Evolutionary conservation across 495 filamentous ascomycete species (phyloP), one percentile per base, ranked within the genome.

Genomic region (Penicillium canescens): DNA sequence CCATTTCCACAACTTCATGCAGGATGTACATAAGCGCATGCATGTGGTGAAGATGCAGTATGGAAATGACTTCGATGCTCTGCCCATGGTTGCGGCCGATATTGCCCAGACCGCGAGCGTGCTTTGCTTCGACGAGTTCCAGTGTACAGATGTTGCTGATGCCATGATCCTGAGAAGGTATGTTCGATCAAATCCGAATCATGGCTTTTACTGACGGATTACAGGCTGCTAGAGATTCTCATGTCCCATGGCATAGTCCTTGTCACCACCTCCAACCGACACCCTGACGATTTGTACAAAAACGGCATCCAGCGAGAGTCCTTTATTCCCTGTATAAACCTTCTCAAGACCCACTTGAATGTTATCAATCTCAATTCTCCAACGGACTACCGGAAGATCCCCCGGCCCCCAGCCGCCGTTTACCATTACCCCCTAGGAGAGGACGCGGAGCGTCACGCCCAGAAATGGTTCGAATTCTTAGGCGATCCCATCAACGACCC

Each of bases 1-100:
- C 59, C 94, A 98, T 76, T 98, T 98, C 74, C 91, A 98, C 76
- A 96, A 95, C 69, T 98, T 98, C 78, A 98, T 98, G 93, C 94
- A 98, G 72, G 90, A 96, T 72, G 90, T 98, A 54, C 94, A 98
- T 80, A 90, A 87, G 67, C 82, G 92, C 34, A 76, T 97, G 63
- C 94, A 98, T 72, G 81, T 82, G 59, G 86, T 96, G 65, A 96
- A 96, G 78, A 87, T 92, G 78, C 69, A 84, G 60, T 82, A 95
- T 68, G 95, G 94, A 6, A 90, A 86, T 62, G 91, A 98, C 68
- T 80, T 97, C 36, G 94, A 98, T 71, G 91, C 85, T 35, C 78
- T 98, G 39, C 92, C 92, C 10, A 93, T 96, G 67, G 87, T 98
- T 33, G 92, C 92, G 4, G 94, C 94, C 12, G 88, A 91, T 70